Evolutionary conservation across 2,329 filamentous ascomycete genomes (phyloP).

Genomic region (Hirsutella thompsonii): DNA sequence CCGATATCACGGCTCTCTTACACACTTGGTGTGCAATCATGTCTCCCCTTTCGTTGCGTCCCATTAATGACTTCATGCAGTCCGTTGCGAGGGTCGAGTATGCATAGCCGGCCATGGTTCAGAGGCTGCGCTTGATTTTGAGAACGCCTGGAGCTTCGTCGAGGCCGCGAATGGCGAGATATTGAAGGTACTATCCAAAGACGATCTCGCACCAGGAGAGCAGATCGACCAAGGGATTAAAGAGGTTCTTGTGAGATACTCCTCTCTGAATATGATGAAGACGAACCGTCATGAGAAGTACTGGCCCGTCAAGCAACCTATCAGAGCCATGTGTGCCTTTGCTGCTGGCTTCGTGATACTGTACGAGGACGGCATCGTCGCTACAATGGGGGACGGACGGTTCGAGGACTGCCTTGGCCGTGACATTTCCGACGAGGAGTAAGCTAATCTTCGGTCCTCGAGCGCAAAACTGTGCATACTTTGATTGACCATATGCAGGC

Average conservation of each 20-base stretch:
- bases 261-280: conserved; percentile 10
- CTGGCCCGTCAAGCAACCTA: conserved; percentile 11
- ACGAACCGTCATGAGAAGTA: conserved; percentile 1
- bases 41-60: background rate
- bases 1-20: conserved; percentile 26
- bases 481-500: too few relatives aligned
- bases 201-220: too few relatives aligned
- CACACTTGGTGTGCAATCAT: conserved; percentile 29
- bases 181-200: conserved; percentile 2
- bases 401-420: conserved; percentile 45
- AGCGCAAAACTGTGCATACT: too few relatives aligned
- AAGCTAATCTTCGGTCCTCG: conserved; percentile 6
- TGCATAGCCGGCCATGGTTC: conserved; percentile 10
- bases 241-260: conserved; percentile 9
- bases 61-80: conserved; percentile 4
- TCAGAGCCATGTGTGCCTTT: conserved; percentile 31
- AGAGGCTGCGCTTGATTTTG: conserved; percentile 1
- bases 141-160: conserved; percentile 2
- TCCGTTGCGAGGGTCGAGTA: conserved; percentile 8
- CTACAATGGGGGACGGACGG: conserved; percentile 44
- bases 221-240: background rate
- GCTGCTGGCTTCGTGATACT: conserved; percentile 36
- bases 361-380: conserved; percentile 28
- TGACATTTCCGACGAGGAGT: conserved; percentile 24
- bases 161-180: conserved; percentile 8